Percentiles rank a stretch among this genome's conserved stretches.
Conservation (phyloP, 1,284 basidiomycete species). For the Xerocomus nothofagi region DNA sequence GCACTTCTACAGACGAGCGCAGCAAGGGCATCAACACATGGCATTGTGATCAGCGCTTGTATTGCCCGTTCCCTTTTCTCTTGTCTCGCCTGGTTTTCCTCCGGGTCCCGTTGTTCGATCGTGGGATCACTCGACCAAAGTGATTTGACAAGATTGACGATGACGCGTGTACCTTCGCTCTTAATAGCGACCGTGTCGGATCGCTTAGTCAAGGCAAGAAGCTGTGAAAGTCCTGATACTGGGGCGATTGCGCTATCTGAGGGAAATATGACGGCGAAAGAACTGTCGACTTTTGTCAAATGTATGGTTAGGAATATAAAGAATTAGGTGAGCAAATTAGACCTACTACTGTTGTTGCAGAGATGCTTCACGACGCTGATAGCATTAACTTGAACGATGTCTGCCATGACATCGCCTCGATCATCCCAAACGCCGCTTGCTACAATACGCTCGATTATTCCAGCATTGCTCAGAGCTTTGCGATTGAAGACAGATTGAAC, state of each 20-base stretch:
- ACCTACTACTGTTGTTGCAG: constrained; percentile 72
- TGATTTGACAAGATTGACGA: constrained; percentile 80
- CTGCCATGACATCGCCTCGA: constrained; percentile 70
- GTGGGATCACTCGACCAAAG: constrained; percentile 57
- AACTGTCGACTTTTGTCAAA: constrained; percentile 57
- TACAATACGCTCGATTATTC: constrained; percentile 62
- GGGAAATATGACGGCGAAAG: constrained; percentile 57
- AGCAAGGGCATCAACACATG: constrained; percentile 62
- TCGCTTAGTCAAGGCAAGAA: constrained; percentile 74
- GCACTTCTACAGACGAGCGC: constrained; percentile 75
- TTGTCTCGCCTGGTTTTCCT: constrained; percentile 39
- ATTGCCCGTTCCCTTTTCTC: constrained; percentile 57
- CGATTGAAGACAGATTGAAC: constrained; percentile 63
- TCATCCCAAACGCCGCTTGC: constrained; percentile 73
- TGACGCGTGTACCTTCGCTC: constrained; percentile 86
- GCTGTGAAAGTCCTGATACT: constrained; percentile 57
- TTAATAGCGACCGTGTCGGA: constrained; percentile 82
- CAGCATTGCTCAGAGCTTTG: constrained; percentile 57
- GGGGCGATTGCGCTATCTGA: constrained; percentile 28
- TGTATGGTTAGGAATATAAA: constrained; percentile 8
- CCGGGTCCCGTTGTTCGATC: constrained; percentile 28
- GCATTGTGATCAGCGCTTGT: constrained; percentile 48
- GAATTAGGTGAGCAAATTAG: constrained; percentile 1
- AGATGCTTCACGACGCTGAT: constrained; percentile 90
- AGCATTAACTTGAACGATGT: constrained; percentile 84